Base-by-base conservation (phyloP, 2,329 filamentous ascomycete genomes). In the Purpureocillium takamizusanense region DNA sequence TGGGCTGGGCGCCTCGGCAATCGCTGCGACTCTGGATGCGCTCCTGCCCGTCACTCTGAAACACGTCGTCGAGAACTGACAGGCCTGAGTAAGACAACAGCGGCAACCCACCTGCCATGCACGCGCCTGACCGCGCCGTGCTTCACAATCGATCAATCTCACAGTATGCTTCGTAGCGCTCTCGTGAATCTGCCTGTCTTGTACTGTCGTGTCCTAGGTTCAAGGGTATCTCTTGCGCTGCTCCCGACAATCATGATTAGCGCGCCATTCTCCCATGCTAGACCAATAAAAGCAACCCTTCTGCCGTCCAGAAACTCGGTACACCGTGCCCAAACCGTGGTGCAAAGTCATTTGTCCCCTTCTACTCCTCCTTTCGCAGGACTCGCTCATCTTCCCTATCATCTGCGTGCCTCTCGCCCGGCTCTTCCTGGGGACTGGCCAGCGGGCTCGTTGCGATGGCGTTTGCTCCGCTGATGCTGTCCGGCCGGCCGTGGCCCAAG, bases 391-490 rank as follows among this genome's bases (percentile, higher is more conserved):
- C 38, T 39, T 54, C 55, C 46, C 55, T 58, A 37, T 55, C 56
- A 18, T 50, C 49, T 41, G 59, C 49, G 23, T 37, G 44, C 39
- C 47, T 62, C 45, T 66, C 61, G 14, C 60, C 57, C 8, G 56
- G 53, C 21, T 63, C 55, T 46, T 72, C 70, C 38, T 66, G 56
- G 30, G 74, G 70, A 37, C 76, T 83, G 3, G 74, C 73, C 29
- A 88, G 60, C 12, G 81, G 78, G 47, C 78, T 83, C 23, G 71
- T 66, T 13, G 73, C 53, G 8, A 72, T 75, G 7, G 72, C 76
- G 46, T 88, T 81, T 57, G 84, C 90, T 18, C 85, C 83, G 44
- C 71, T 83, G 39, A 90, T 77, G 60, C 88, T 94, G 56, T 94
- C 87, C 36, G 86, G 82, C 44, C 86, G 74, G 2, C 76, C 78